These are phyloP conservation scores for Eimeria praecox DNA, from an alignment of 169 alveolate genomes.

Conservation along the genomic window DNA sequence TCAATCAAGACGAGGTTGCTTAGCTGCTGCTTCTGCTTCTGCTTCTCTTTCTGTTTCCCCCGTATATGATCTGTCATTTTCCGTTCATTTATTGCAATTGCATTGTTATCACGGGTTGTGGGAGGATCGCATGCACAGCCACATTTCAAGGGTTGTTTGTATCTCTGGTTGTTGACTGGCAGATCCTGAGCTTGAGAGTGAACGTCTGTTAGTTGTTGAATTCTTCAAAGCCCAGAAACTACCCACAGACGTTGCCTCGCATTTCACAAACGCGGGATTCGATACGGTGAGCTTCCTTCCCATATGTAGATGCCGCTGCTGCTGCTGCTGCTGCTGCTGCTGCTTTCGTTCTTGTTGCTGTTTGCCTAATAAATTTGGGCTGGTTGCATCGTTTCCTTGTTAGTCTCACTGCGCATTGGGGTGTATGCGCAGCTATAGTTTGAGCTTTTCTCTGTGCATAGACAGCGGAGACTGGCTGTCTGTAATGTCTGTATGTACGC, in stretches of 20 bases:
- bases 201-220: conserved; percentile 90
- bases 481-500: neutral
- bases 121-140: no score
- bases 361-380: neutral
- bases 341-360: neutral
- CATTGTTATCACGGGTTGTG: neutral
- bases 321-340: neutral
- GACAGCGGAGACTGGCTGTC: neutral
- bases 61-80: neutral
- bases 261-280: conserved; percentile 93
- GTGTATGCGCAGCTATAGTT: neutral
- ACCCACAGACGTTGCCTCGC: conserved; percentile 92
- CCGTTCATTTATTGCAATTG: neutral
- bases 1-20: neutral
- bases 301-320: neutral
- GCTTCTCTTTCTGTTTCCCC: neutral
- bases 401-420: no score
- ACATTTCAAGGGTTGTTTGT: no score
- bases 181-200: conserved; percentile 93
- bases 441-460: neutral
- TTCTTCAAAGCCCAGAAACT: conserved; percentile 91
- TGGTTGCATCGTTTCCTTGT: no score
- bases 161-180: no score
- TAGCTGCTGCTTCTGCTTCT: conserved; percentile 11
- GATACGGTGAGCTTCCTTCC: conserved; percentile 86